Percentiles rank a stretch among this genome's conserved stretches.
These are phyloP conservation scores for Dioscorea zingiberensis DNA, from an alignment of 106 monocot genomes.

Conservation along the genomic window DNA sequence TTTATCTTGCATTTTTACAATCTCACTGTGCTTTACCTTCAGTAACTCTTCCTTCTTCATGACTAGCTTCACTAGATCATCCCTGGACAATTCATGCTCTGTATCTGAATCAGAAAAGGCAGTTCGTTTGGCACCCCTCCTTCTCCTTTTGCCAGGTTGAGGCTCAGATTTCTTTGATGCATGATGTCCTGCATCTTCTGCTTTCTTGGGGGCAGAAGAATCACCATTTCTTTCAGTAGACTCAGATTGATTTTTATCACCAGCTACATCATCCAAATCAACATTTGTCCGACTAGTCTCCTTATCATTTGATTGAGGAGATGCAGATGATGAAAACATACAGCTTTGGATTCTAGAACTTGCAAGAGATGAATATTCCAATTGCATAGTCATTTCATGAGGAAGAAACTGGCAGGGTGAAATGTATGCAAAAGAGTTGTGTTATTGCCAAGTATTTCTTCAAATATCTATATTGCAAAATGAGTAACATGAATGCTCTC, in stretches of 20 bases:
- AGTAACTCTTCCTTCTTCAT: conserved; percentile 69
- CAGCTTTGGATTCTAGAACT: conserved; percentile 23
- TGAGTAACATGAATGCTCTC: not conserved
- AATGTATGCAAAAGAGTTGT: not conserved
- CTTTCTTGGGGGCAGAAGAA: conserved; percentile 21
- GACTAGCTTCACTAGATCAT: conserved; percentile 77
- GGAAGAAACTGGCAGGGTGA: conserved; percentile 17
- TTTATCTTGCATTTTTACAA: conserved; percentile 81
- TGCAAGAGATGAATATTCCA: conserved; percentile 4
- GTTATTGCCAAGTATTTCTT: not conserved
- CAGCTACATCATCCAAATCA: conserved; percentile 6
- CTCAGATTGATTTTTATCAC: not conserved
- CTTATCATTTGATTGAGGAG: conserved; percentile 45
- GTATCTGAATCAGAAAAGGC: conserved; percentile 50
- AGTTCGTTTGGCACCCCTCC: conserved; percentile 31
- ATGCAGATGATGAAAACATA: conserved; percentile 59
- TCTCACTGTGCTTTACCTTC: conserved; percentile 57
- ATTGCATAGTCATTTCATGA: conserved; percentile 3
- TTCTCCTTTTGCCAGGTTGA: conserved; percentile 13
- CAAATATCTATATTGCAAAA: not conserved
- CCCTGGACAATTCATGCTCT: conserved; percentile 58
- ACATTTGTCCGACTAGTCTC: conserved; percentile 20
- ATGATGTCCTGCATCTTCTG: conserved; percentile 23
- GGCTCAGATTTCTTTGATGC: conserved; percentile 8
- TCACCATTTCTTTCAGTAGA: conserved; percentile 8